These are phyloP conservation scores for Triticum dicoccoides DNA, from an alignment of 176 grass and related monocot species.

Conservation along the genomic window DNA sequence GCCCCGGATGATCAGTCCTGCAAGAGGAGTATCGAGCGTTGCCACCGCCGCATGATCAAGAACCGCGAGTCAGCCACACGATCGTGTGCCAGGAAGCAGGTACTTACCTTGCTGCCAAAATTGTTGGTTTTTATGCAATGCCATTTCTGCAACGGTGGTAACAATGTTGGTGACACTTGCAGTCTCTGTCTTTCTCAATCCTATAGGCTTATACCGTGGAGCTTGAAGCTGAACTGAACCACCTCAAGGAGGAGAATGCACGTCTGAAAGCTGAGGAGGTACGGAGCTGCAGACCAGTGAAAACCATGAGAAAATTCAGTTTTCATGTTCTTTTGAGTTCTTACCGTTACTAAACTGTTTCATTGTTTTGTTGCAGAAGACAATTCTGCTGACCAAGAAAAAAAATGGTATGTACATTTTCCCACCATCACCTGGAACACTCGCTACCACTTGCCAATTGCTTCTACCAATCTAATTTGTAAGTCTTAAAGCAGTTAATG, in stretches of 20 bases:
- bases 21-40: conserved; percentile 76
- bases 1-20: conserved; percentile 1
- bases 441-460: too few relatives aligned
- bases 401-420: too few relatives aligned
- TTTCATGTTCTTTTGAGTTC: too few relatives aligned
- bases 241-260: conserved; percentile 79
- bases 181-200: neutral
- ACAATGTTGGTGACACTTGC: neutral
- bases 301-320: too few relatives aligned
- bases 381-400: conserved; percentile 11
- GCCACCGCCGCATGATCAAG: conserved; percentile 93
- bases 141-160: neutral
- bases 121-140: neutral
- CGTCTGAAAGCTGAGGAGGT: conserved; percentile 77
- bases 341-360: neutral
- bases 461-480: too few relatives aligned
- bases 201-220: conserved; percentile 87
- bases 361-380: conserved; percentile 44
- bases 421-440: too few relatives aligned
- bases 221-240: conserved; percentile 83
- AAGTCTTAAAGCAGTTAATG: too few relatives aligned
- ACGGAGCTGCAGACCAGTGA: neutral
- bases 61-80: conserved; percentile 75
- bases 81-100: conserved; percentile 84
- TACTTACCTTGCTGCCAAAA: neutral